Base-by-base conservation (phyloP, 768 basidiomycete species). In the Infundibulicybe gibba region DNA sequence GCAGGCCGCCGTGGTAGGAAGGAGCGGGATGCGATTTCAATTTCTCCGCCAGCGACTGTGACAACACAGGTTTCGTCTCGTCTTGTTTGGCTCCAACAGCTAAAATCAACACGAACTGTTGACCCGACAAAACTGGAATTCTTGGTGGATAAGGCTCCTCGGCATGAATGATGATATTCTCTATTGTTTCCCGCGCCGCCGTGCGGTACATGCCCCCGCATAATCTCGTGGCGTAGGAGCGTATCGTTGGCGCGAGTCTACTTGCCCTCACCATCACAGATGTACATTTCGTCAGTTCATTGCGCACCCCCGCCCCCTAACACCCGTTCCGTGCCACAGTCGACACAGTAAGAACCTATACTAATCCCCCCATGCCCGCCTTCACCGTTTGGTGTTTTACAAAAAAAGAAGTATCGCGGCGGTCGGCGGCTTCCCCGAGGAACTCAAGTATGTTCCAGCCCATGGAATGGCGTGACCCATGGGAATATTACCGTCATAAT, bases 381-480 rank as follows among this genome's bases (percentile, higher is more conserved):
- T 53, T 25, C 25, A 51, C 45, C 21, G 43, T n/a, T n/a, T n/a
- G n/a, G n/a, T n/a, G 34, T 13, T n/a, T 39, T 38, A n/a, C n/a
- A n/a, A n/a, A n/a, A n/a, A n/a, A n/a, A n/a, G n/a, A n/a, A 90
- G 88, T 57, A 76, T 90, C 51, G 57, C 67, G 14, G 73, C 82
- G 13, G 74, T 81, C 55, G 44, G 78, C 33, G 76, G 76, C 6
- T 73, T 89, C 21, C 89, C 89, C 1, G 53, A 63, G 32, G 67
- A 76, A 19, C 61, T 87, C 51, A 72, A 71, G 41, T 81, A 72
- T 49, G 65, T 69, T 20, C 67, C 77, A 32, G 60, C 59, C 6
- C 59, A 12, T 91, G 87, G 89, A 90, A 89, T 61, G 58, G 71
- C 20, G 83, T 78, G 71, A 85, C 81, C 0, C 87, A 90, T 53